Base-by-base conservation (phyloP, 2,329 filamentous ascomycete species). In the Fusarium tricinctum region DNA sequence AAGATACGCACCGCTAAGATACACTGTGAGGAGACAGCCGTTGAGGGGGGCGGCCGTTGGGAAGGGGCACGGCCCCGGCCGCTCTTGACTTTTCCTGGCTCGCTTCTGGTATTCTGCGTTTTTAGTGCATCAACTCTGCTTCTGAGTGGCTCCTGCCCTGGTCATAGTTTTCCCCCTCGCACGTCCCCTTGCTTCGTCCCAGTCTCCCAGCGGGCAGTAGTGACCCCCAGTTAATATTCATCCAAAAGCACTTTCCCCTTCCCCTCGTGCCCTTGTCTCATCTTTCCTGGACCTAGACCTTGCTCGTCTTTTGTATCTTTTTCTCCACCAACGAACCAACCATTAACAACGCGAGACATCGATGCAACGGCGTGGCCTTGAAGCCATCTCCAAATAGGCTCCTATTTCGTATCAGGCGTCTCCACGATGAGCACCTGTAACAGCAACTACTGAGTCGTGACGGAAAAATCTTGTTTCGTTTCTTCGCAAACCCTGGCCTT, bases 41-140 rank as follows among this genome's bases (percentile, higher is more conserved):
- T 73, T 74, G 69, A 74, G 71, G 58, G 48, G 69, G 69, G 68
- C 71, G 71, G 70, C 69, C 69, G 71, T 73, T 73, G 69, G 50
- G 69, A 73, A 71, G 71, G 71, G 69, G 71, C 70, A 73, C 71
- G 71, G 71, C 68, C 71, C 71, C 69, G 58, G 66, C 71, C 69
- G 71, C 59, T 65, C 65, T 68, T 72, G 65, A 64, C 47, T 66
- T 73, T 73, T 62, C 58, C 66, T 67, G 66, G 66, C 58, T 70
- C 52, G 66, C 66, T 63, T 67, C 50, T 69, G 53, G 61, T 40
- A 59, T 52, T 43, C 54, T 69, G 39, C 42, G 51, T 69, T 66
- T 46, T 30, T 69, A 70, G 66, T 67, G 66, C 44, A 58, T 63
- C 57, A 45, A 15, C 26, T 28, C 38, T 63, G 52, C 51, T 44